Conservation (phyloP, 805 yeast genomes). For the Danielia reshetovae region DNA sequence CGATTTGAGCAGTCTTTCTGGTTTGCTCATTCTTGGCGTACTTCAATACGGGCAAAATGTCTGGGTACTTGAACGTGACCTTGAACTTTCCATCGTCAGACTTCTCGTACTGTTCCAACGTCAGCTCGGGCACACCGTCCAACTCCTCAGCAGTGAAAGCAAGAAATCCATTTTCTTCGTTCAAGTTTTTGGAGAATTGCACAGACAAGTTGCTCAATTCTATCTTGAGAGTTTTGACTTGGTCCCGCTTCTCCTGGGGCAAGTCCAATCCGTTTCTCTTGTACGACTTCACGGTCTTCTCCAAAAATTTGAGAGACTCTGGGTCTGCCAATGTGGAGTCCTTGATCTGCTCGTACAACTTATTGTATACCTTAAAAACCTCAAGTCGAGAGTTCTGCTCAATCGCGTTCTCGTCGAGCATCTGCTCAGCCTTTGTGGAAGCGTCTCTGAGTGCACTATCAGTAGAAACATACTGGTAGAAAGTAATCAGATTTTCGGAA, state of each 20-base stretch:
- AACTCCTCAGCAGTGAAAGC: constrained; percentile 62
- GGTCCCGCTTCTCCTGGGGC: constrained; percentile 49
- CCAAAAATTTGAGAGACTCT: constrained; percentile 55
- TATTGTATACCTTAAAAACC: constrained; percentile 55
- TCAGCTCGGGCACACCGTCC: constrained; percentile 68
- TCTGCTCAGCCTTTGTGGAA: constrained; percentile 58
- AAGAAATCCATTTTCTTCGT: constrained; percentile 63
- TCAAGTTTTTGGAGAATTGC: constrained; percentile 60
- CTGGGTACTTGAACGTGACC: constrained; percentile 82
- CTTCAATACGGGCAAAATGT: constrained; percentile 70
- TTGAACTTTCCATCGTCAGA: constrained; percentile 42
- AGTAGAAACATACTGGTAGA: constrained; percentile 69
- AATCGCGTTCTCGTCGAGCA: constrained; percentile 52
- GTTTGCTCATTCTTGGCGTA: constrained; percentile 63
- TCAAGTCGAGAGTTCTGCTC: constrained; percentile 65
- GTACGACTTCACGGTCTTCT: constrained; percentile 53
- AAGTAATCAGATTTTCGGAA: constrained; percentile 50
- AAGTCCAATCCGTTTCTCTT: constrained; percentile 68
- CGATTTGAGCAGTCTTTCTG: constrained; percentile 60
- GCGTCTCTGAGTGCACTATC: constrained; percentile 68
- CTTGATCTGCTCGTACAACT: constrained; percentile 39
- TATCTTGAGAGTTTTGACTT: constrained; percentile 56
- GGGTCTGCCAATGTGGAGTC: constrained; percentile 33
- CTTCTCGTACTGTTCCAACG: constrained; percentile 53
- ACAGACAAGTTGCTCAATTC: constrained; percentile 54